phyloP scores from a whole-genome alignment of 306 rosid species.

The Inga leiocalycina region DNA sequence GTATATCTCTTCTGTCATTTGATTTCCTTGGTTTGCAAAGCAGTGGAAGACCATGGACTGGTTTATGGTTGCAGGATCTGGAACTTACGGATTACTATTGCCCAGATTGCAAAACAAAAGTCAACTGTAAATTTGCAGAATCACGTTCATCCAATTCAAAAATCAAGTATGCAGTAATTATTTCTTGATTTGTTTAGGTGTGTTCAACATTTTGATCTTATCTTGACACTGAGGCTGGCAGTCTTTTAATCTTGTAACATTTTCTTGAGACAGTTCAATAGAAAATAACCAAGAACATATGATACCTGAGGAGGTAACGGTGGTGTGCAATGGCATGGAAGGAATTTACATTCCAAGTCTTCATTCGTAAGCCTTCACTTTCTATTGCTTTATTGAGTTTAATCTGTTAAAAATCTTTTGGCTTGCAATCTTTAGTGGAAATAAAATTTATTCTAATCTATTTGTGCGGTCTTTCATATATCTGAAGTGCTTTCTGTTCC shows the following conservation, averaged over 20 bases:
- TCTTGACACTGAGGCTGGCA: background rate
- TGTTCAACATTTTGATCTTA: slow-evolving; percentile 12
- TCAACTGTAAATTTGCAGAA: slow-evolving; percentile 41
- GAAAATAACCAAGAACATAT: slow-evolving; percentile 36
- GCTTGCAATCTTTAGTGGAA: background rate
- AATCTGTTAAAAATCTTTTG: slow-evolving; percentile 13
- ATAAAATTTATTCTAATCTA: background rate
- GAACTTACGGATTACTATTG: slow-evolving; percentile 73
- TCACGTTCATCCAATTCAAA: slow-evolving; percentile 45
- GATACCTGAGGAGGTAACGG: slow-evolving; percentile 62
- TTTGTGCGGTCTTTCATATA: background rate
- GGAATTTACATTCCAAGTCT: slow-evolving; percentile 71
- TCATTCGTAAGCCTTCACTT: slow-evolving; percentile 70
- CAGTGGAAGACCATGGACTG: slow-evolving; percentile 25
- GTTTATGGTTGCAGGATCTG: slow-evolving; percentile 60
- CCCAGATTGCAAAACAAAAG: slow-evolving; percentile 79
- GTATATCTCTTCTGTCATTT: slow-evolving; percentile 27
- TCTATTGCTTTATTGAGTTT: slow-evolving; percentile 10
- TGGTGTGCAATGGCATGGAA: slow-evolving; percentile 89
- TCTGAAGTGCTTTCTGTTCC: background rate
- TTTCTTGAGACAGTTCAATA: slow-evolving; percentile 51
- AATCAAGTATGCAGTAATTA: slow-evolving; percentile 48
- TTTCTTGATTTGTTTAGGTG: slow-evolving; percentile 16
- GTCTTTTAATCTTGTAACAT: slow-evolving; percentile 31
- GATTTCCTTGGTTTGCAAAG: slow-evolving; percentile 29